phyloP scores from a whole-genome alignment of 2,329 filamentous ascomycete species.

The Hypoxylon sp. region DNA sequence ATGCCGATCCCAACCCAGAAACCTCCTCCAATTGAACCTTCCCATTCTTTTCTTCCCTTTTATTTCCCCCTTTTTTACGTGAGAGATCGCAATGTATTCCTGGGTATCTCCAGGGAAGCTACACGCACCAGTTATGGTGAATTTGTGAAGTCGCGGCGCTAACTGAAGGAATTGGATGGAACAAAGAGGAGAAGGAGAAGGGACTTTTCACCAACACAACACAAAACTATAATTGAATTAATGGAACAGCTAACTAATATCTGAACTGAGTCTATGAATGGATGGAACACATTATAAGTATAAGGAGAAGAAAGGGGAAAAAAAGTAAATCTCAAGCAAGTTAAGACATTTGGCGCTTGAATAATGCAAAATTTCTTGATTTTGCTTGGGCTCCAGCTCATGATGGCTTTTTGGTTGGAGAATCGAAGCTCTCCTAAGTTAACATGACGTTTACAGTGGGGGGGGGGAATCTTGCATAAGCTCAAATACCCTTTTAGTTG shows the following conservation, averaged over 20 bases:
- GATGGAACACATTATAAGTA: neutral
- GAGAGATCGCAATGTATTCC: conserved; percentile 13
- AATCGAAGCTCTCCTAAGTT: conserved; percentile 6
- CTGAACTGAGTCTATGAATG: neutral
- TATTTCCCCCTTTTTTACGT: conserved; percentile 39
- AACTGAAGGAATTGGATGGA: neutral
- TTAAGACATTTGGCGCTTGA: conserved; percentile 1
- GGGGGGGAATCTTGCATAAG: neutral
- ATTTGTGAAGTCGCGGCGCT: neutral
- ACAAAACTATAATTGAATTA: conserved; percentile 1
- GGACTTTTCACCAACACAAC: neutral
- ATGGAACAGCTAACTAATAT: conserved; percentile 5
- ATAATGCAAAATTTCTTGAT: conserved; percentile 20
- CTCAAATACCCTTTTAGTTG: conserved; percentile 2
- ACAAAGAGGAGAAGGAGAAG: conserved; percentile 6
- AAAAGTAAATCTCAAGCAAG: neutral
- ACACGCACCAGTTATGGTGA: conserved; percentile 1
- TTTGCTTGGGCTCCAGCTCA: neutral
- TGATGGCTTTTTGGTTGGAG: conserved; percentile 34
- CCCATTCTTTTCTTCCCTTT: conserved; percentile 46
- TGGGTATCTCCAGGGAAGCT: neutral
- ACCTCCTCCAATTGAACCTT: conserved; percentile 53
- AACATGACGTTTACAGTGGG: conserved; percentile 27
- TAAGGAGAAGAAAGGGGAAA: neutral
- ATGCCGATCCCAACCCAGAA: conserved; percentile 57